Conservation (phyloP, 805 yeast species). For the Hanseniaspora clermontiae region DNA sequence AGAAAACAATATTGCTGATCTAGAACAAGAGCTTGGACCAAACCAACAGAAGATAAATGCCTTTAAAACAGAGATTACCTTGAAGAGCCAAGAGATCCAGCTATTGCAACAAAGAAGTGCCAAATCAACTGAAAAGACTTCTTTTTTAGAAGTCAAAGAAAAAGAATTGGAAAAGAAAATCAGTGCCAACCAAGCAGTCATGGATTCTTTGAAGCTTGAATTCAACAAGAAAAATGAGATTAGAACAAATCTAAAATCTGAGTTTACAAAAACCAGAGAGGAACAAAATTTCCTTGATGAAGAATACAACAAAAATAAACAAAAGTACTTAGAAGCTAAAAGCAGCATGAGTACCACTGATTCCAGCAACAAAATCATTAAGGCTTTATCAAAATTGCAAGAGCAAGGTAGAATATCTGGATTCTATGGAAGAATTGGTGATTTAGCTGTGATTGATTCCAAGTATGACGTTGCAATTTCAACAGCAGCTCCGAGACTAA, state of each 20-base stretch:
- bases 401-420: constrained; percentile 76
- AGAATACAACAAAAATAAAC: constrained; percentile 45
- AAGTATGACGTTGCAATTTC: constrained; percentile 86
- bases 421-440: constrained; percentile 82
- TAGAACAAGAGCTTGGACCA: constrained; percentile 64
- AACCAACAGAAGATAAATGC: constrained; percentile 60
- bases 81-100: constrained; percentile 54
- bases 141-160: constrained; percentile 32
- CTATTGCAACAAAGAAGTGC: constrained; percentile 37
- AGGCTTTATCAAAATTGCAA: constrained; percentile 54
- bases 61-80: constrained; percentile 49
- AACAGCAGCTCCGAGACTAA: constrained; percentile 83
- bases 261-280: constrained; percentile 41
- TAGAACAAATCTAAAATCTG: constrained; percentile 49
- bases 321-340: constrained; percentile 53
- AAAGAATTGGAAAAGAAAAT: constrained; percentile 33
- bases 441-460: constrained; percentile 80
- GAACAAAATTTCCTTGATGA: constrained; percentile 44
- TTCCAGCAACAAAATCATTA: constrained; percentile 60
- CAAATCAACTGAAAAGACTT: constrained; percentile 32
- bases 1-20: constrained; percentile 48
- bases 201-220: constrained; percentile 35
- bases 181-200: constrained; percentile 34
- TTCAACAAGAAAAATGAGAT: constrained; percentile 36
- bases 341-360: constrained; percentile 44